These are phyloP conservation scores for Cystofilobasidium bisporidii DNA, from an alignment of 768 basidiomycete genomes.

Conservation along the genomic window DNA sequence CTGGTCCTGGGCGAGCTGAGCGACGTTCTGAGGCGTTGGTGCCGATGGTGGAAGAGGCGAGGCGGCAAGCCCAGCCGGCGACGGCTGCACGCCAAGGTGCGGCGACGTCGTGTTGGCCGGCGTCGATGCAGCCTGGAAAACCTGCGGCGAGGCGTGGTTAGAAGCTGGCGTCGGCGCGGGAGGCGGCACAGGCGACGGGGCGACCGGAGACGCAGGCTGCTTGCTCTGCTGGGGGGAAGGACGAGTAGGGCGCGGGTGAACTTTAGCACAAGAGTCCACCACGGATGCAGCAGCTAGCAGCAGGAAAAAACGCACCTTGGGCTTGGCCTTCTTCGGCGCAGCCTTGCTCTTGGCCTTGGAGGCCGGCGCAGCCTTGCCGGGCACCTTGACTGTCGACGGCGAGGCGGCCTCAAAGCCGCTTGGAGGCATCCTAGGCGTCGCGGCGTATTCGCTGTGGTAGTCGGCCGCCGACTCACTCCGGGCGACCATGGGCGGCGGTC, in stretches of 20 bases:
- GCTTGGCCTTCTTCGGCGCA: neutral
- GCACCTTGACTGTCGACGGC: neutral
- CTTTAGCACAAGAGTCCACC: neutral
- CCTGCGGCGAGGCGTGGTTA: slow-evolving; percentile 3
- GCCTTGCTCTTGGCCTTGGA: neutral
- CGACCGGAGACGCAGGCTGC: neutral
- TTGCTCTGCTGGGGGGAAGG: neutral
- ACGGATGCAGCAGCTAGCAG: neutral
- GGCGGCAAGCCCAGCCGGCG: neutral
- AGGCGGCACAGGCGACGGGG: neutral
- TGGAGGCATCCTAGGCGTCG: neutral
- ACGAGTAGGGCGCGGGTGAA: neutral
- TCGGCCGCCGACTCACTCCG: neutral
- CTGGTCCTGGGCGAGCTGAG: neutral
- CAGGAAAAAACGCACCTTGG: neutral
- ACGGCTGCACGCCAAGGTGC: neutral
- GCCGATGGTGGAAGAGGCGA: neutral
- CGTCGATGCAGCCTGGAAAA: neutral
- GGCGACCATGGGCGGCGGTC: neutral
- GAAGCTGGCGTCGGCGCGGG: neutral
- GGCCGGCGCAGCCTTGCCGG: neutral
- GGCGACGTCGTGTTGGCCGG: slow-evolving; percentile 2
- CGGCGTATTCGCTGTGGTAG: neutral
- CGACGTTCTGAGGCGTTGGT: neutral
- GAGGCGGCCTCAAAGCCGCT: neutral